Base-by-base conservation (phyloP, 345 rosid species). In the Citrus cavaleriei region DNA sequence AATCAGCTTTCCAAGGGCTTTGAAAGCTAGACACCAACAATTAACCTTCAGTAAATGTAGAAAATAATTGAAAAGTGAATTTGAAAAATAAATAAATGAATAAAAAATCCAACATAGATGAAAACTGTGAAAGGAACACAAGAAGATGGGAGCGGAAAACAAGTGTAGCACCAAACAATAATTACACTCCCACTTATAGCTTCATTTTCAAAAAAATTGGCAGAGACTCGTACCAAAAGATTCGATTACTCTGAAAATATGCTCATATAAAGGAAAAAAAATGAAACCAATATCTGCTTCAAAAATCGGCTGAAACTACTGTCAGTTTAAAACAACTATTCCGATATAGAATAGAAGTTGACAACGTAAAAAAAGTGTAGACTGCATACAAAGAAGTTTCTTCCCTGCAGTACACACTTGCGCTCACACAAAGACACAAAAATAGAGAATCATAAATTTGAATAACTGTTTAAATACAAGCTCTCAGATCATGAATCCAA, bases 1-100 rank as follows among this genome's bases (percentile, higher is more conserved):
- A 78, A 93, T 90, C 84, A 91, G 87, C 85, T 91, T 92, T 68
- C 95, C 98, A 72, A 95, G 90, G 72, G 90, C 91, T 90, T 92
- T 95, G 86, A 95, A 93, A 86, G 95, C 98, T 93, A 83, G 70
- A 83, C 67, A 80, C 51, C 57, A 55, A 42, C 28, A 79, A 73
- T 68, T 32, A 68, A 30, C 66, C 46, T 38, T 80, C 62, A 73
- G 73, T 68, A 79, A 54, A 59, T 49, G 24, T 27, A 34, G 54
- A 67, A 58, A 75, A 30, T 9, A 57, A 49, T 42, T 49, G 63
- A 73, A 54, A 62, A 19, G 69, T 61, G 51, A 61, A 74, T 18
- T 18, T 51, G 19, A 18, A 54, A 51, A 54, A 54, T 18, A 54
- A 22, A 34, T 49, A 57, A 75, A 54, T 59, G 37, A 35, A 35